Conservation (phyloP, 2,329 filamentous ascomycete species). For the Lasiodiplodia sp. region DNA sequence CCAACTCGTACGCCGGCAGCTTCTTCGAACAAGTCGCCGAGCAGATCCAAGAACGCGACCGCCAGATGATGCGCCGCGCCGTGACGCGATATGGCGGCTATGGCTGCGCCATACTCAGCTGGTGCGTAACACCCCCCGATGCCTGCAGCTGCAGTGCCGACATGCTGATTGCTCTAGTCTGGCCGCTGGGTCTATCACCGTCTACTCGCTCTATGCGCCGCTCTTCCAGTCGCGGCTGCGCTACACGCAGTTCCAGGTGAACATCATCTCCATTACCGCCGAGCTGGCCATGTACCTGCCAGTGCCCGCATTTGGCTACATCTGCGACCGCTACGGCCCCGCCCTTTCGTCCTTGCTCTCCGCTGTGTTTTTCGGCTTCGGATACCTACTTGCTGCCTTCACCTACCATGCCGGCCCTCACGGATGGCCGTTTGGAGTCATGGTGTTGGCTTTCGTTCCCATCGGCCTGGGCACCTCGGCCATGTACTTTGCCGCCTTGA, state of each 20-base stretch:
- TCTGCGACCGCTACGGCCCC: slow-evolving; percentile 89
- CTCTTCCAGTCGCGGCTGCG: slow-evolving; percentile 85
- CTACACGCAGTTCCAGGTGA: slow-evolving; percentile 92
- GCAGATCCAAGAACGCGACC: slow-evolving; percentile 66
- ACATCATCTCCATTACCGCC: slow-evolving; percentile 84
- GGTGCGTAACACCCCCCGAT: slow-evolving; percentile 36
- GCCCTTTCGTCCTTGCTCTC: slow-evolving; percentile 77
- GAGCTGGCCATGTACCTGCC: slow-evolving; percentile 90
- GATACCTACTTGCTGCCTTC: slow-evolving; percentile 83
- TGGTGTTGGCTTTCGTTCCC: slow-evolving; percentile 84
- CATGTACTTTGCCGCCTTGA: slow-evolving; percentile 91
- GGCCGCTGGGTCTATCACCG: slow-evolving; percentile 89
- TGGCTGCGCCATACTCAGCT: slow-evolving; percentile 66
- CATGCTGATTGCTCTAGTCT: slow-evolving; percentile 50
- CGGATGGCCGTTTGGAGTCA: slow-evolving; percentile 77
- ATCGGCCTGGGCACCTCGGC: slow-evolving; percentile 84
- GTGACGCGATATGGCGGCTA: slow-evolving; percentile 64
- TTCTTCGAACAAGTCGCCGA: slow-evolving; percentile 69
- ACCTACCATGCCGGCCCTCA: slow-evolving; percentile 70
- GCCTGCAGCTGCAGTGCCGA: not conserved
- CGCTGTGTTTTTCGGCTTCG: slow-evolving; percentile 75
- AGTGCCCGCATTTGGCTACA: slow-evolving; percentile 87
- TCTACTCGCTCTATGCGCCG: slow-evolving; percentile 93
- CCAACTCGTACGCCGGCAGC: slow-evolving; percentile 57
- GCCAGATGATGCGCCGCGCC: slow-evolving; percentile 61